Percentiles rank a stretch among this genome's conserved stretches.
phyloP scores from a whole-genome alignment of 225 moss, liverwort and hornwort species.

The Polytrichum formosum region DNA sequence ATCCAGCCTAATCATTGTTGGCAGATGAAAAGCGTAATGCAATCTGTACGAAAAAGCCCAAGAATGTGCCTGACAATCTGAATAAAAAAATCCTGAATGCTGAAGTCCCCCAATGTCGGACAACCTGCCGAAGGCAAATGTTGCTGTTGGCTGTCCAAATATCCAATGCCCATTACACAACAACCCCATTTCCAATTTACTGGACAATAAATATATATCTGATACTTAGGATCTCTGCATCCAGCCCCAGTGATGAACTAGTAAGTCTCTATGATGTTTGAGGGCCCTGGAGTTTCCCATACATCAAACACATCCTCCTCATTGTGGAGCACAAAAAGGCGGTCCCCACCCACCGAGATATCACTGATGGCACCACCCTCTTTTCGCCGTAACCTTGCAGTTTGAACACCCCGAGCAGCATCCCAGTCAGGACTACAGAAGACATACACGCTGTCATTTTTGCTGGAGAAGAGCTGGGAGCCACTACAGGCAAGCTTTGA shows the following conservation, averaged over 20 bases:
- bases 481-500: constrained; percentile 65
- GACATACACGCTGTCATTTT: constrained; percentile 61
- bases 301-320: constrained; percentile 67
- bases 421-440: constrained; percentile 73
- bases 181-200: too few relatives aligned
- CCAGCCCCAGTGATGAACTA: not conserved
- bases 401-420: constrained; percentile 59
- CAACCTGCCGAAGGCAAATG: too few relatives aligned
- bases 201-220: too few relatives aligned
- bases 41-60: too few relatives aligned
- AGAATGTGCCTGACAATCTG: too few relatives aligned
- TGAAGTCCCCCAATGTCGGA: too few relatives aligned
- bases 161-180: too few relatives aligned
- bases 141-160: too few relatives aligned
- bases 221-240: too few relatives aligned
- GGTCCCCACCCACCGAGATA: constrained; percentile 58
- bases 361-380: constrained; percentile 59
- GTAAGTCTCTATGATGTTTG: constrained; percentile 22
- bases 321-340: constrained; percentile 64
- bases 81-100: too few relatives aligned
- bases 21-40: too few relatives aligned
- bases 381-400: constrained; percentile 45
- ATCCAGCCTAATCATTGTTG: too few relatives aligned
- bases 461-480: constrained; percentile 64
- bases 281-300: constrained; percentile 56